phyloP scores from a whole-genome alignment of 805 yeast genomes.

The Kuraishia piskuri region DNA sequence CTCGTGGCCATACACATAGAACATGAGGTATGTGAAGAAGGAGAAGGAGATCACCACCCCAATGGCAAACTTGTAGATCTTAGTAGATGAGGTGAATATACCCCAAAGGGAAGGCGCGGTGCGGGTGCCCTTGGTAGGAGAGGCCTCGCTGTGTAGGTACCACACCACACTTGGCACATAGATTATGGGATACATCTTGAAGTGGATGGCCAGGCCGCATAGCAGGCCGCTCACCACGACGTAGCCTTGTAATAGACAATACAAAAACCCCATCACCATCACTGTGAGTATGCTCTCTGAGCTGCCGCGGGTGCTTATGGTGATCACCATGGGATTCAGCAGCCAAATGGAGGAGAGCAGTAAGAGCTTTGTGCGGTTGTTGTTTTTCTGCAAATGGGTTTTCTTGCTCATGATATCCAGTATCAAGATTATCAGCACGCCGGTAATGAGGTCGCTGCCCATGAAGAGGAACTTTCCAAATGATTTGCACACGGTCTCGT shows the following conservation, averaged over 20 bases:
- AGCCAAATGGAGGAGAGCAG: slow-evolving; percentile 56
- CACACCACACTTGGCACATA: slow-evolving; percentile 68
- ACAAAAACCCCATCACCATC: slow-evolving; percentile 53
- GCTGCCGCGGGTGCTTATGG: slow-evolving; percentile 89
- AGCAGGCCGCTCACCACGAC: slow-evolving; percentile 33
- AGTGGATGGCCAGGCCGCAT: slow-evolving; percentile 77
- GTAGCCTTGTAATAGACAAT: slow-evolving; percentile 28
- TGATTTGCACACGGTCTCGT: slow-evolving; percentile 40
- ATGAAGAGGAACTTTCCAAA: slow-evolving; percentile 80
- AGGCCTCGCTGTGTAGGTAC: slow-evolving; percentile 18
- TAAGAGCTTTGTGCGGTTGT: slow-evolving; percentile 32
- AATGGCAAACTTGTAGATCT: slow-evolving; percentile 1
- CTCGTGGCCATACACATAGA: slow-evolving; percentile 59
- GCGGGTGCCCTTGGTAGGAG: neutral
- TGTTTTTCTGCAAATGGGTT: slow-evolving; percentile 12
- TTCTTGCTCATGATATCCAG: slow-evolving; percentile 16
- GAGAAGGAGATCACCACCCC: slow-evolving; percentile 29
- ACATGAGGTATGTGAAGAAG: slow-evolving; percentile 51
- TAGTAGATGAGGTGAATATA: neutral
- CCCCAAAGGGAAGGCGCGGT: slow-evolving; percentile 4
- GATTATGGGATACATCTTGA: slow-evolving; percentile 87
- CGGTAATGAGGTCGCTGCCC: slow-evolving; percentile 74
- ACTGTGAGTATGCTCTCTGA: slow-evolving; percentile 86
- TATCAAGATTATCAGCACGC: slow-evolving; percentile 43
- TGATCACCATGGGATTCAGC: slow-evolving; percentile 89